These are phyloP conservation scores for Salvia miltiorrhiza DNA, from an alignment of 257 asterid species.

Conservation along the genomic window DNA sequence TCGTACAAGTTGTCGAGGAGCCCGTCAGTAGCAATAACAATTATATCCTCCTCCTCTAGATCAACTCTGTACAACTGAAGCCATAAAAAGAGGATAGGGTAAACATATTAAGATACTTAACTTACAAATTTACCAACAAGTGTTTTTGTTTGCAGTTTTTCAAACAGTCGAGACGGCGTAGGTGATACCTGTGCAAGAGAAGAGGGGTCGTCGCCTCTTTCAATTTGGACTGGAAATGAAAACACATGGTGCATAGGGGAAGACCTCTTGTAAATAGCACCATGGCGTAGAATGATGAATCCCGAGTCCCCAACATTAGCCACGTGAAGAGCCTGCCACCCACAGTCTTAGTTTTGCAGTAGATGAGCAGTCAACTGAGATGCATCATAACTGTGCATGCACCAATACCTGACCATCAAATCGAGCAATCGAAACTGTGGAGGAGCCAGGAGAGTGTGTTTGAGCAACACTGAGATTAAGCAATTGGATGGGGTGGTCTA, in stretches of 20 bases:
- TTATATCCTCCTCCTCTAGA: conserved; percentile 64
- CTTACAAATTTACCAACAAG: neutral
- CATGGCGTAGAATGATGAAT: conserved; percentile 59
- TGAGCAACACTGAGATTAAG: conserved; percentile 50
- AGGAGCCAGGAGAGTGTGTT: conserved; percentile 59
- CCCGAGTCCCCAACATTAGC: conserved; percentile 91
- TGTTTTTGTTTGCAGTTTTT: neutral
- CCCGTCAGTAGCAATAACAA: conserved; percentile 75
- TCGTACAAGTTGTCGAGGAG: conserved; percentile 76
- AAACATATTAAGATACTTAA: neutral
- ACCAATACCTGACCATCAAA: conserved; percentile 72
- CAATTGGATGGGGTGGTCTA: conserved; percentile 47
- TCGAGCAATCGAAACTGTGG: conserved; percentile 63
- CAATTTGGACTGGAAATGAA: conserved; percentile 62
- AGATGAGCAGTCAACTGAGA: neutral
- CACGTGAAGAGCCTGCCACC: conserved; percentile 60
- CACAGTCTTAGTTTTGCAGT: neutral
- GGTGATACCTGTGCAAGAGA: conserved; percentile 59
- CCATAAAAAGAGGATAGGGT: conserved; percentile 6
- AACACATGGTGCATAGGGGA: conserved; percentile 69
- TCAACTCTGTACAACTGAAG: conserved; percentile 60
- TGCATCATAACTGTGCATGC: neutral
- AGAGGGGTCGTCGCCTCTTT: conserved; percentile 57
- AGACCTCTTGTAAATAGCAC: conserved; percentile 52
- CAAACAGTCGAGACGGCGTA: neutral